A percentile compares a stretch with the other conserved stretches of the same genome.
phyloP scores from a whole-genome alignment of 2,329 filamentous ascomycete genomes.

The Torrubiella hemipterigena region DNA sequence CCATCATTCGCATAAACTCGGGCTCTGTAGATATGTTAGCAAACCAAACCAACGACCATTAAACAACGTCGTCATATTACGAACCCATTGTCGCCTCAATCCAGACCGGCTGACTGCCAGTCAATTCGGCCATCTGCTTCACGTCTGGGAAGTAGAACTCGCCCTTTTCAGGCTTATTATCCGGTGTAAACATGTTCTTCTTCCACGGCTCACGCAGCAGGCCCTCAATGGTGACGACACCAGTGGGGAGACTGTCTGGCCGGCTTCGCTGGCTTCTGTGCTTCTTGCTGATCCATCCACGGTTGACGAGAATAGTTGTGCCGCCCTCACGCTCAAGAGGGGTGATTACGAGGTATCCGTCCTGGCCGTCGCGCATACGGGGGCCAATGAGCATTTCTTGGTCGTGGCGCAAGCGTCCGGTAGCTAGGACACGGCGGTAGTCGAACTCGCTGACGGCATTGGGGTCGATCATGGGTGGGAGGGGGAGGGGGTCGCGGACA shows the following conservation, averaged over 20 bases:
- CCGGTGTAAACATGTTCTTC: conserved; percentile 95
- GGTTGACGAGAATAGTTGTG: conserved; percentile 71
- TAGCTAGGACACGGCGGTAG: conserved; percentile 70
- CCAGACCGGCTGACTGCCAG: conserved; percentile 82
- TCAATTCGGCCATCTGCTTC: conserved; percentile 72
- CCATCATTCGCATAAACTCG: conserved; percentile 63
- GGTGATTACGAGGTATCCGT: conserved; percentile 86
- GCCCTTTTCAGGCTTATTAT: conserved; percentile 69
- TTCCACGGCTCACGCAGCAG: conserved; percentile 83
- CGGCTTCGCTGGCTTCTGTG: conserved; percentile 54
- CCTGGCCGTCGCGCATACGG: conserved; percentile 74
- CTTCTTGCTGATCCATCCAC: conserved; percentile 84
- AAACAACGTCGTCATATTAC: conserved; percentile 7
- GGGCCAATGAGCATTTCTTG: conserved; percentile 95
- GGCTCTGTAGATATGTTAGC: conserved; percentile 42
- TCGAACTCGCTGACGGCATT: conserved; percentile 80
- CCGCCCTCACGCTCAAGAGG: conserved; percentile 63
- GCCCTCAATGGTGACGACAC: conserved; percentile 69
- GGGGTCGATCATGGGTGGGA: conserved; percentile 75
- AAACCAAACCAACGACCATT: not conserved
- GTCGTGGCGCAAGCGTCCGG: conserved; percentile 69
- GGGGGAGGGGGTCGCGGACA: conserved; percentile 69
- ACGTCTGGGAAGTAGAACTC: conserved; percentile 97
- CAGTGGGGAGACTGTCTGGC: conserved; percentile 52
- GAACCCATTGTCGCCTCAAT: conserved; percentile 90